These are phyloP conservation scores for Silybum marianum DNA, from an alignment of 129 eudicot genomes.

Conservation along the genomic window DNA sequence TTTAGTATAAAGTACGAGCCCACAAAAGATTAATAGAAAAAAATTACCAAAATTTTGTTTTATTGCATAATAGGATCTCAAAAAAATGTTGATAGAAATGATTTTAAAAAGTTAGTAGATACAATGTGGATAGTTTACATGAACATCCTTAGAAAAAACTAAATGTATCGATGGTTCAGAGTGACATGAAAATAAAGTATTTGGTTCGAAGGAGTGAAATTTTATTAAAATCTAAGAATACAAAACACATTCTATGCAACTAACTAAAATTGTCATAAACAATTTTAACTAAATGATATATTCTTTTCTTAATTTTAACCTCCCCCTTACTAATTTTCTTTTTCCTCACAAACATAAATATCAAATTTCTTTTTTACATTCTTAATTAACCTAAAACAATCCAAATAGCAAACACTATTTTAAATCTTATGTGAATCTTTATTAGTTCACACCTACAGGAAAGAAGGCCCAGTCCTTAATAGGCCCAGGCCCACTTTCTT, in stretches of 20 bases:
- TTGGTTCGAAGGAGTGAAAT: background rate
- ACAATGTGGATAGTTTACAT: no score
- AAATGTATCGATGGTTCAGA: background rate
- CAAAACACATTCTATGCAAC: conserved; percentile 36
- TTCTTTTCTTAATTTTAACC: background rate
- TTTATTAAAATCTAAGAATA: conserved; percentile 29
- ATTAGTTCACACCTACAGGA: conserved; percentile 67
- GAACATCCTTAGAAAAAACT: no score
- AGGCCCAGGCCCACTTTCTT: conserved; percentile 44
- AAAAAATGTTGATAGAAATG: no score
- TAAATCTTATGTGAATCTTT: background rate
- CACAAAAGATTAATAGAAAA: no score
- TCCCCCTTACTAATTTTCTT: background rate
- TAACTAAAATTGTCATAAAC: conserved; percentile 20
- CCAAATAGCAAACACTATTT: background rate
- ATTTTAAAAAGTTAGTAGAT: no score
- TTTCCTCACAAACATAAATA: background rate
- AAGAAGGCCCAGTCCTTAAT: conserved; percentile 73
- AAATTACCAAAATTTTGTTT: no score
- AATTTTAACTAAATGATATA: background rate
- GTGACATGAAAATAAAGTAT: background rate
- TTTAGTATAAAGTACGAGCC: no score
- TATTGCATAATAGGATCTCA: no score
- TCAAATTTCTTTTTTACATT: background rate
- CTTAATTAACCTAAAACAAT: background rate